Base-by-base conservation (phyloP, 75 land plant species). In the Picea sitchensis region DNA sequence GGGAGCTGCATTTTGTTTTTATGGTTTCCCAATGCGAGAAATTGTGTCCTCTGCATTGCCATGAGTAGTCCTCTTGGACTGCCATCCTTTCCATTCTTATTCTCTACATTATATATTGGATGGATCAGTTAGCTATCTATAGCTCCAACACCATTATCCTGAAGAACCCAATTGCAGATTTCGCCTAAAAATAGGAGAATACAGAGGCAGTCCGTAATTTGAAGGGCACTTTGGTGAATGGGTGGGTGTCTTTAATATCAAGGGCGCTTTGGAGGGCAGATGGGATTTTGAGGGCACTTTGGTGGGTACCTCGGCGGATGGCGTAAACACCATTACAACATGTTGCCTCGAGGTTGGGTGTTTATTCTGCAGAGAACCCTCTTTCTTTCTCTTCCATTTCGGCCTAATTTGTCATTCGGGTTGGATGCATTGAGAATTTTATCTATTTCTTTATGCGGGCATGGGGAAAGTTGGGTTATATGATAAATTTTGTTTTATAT, bases 341-440 rank as follows among this genome's bases (percentile, higher is more conserved):
- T 71, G 73, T 18, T 71, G 73, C 73, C 73, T 38, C 73, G 73
- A 71, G 73, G 73, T 71, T 54, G 73, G 73, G 15, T 67, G 20
- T 36, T 51, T 2, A 9, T 51, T 51, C 11, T 51, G 41, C 41
- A 67, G 18, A 71, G 23, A 41, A 47, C 12, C 73, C 21, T 41
- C 21, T 34, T 1, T 71, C 56, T n/a, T 18, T 71, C 13, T 18
- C 23, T 44, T 71, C 23, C 3, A 11, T 71, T 17, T 38, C 41
- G n/a, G 73, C 23, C 26, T 8, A 20, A 41, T 6, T 69, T 9
- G 23, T 23, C 20, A 15, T 71, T 71, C n/a, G 54, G 36, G 20
- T 44, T 21, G 38, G 26, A 21, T 7, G 11, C 51, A 71, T 71
- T 71, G 13, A 44, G 54, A 21, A 38, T 41, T 71, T 36, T 44